A percentile compares a stretch with the other conserved stretches of the same genome.
Conservation (phyloP, 306 rosid species). For the Cicer cuneatum region DNA sequence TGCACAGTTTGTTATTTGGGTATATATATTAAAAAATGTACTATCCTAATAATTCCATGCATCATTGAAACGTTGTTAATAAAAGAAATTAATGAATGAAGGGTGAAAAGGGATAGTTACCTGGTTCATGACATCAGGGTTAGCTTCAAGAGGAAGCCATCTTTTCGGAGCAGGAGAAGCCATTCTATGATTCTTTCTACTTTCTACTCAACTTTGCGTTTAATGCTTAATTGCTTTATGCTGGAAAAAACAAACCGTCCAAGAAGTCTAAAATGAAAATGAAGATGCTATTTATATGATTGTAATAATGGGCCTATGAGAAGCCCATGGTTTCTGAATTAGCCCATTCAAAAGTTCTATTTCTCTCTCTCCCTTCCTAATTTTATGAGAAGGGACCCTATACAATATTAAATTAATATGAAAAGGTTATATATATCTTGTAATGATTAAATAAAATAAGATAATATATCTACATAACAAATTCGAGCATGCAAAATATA, state of each 20-base stretch:
- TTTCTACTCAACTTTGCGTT: not conserved
- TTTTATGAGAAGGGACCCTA: too few relatives aligned
- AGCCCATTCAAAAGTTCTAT: too few relatives aligned
- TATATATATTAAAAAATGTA: not conserved
- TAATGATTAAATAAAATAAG: too few relatives aligned
- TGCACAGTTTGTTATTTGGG: not conserved
- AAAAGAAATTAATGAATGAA: not conserved
- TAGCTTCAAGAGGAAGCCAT: slow-evolving; percentile 99
- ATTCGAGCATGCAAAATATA: too few relatives aligned
- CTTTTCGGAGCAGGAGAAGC: slow-evolving; percentile 70
- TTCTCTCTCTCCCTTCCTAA: too few relatives aligned
- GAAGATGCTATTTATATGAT: not conserved
- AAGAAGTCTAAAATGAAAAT: not conserved
- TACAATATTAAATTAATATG: too few relatives aligned
- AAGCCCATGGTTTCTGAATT: not conserved
- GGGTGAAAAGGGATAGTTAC: slow-evolving; percentile 36
- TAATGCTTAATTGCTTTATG: not conserved
- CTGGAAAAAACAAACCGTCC: not conserved
- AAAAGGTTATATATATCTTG: too few relatives aligned
- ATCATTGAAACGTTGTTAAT: not conserved
- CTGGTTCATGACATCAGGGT: slow-evolving; percentile 97
- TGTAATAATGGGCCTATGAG: not conserved
- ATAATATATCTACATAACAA: too few relatives aligned
- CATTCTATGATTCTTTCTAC: slow-evolving; percentile 47
- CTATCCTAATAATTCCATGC: not conserved